A percentile compares a stretch with the other conserved stretches of the same genome.
Evolutionary conservation across 176 grass and related monocot genomes (phyloP).

Genomic region (Hordeum marinum): DNA sequence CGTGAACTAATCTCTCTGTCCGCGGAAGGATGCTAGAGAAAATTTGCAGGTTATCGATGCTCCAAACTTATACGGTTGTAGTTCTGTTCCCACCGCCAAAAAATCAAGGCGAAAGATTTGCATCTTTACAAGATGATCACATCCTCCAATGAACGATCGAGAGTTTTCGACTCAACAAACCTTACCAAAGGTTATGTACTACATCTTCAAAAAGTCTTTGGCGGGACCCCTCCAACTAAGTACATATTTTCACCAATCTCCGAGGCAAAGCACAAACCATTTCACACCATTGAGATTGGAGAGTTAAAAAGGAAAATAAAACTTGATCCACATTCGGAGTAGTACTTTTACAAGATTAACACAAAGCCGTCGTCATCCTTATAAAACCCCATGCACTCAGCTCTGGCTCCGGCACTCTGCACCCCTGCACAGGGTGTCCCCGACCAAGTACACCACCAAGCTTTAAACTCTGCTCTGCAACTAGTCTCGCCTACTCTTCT

Average conservation of each 20-base stretch:
- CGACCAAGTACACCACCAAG: slow-evolving; percentile 26
- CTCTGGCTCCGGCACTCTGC: not conserved
- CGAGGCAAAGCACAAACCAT: not conserved
- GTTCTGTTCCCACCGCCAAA: no score
- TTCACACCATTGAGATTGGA: not conserved
- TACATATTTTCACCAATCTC: not conserved
- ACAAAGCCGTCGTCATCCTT: slow-evolving; percentile 12
- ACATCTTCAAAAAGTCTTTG: no score
- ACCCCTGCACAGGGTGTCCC: slow-evolving; percentile 18
- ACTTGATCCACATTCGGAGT: not conserved
- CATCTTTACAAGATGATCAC: no score
- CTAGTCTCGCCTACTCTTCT: slow-evolving; percentile 7
- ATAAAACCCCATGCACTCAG: slow-evolving; percentile 41
- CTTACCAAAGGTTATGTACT: no score
- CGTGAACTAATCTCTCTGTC: no score
- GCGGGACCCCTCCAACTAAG: not conserved
- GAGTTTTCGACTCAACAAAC: no score
- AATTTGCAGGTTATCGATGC: no score
- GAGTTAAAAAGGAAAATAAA: not conserved
- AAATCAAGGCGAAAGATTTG: no score
- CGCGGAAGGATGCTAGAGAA: no score
- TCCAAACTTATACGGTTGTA: no score
- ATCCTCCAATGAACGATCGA: no score
- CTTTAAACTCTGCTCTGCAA: not conserved
- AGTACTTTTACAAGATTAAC: not conserved